Conservation (phyloP, 129 eudicot genomes). For the Escallonia herrerae region DNA sequence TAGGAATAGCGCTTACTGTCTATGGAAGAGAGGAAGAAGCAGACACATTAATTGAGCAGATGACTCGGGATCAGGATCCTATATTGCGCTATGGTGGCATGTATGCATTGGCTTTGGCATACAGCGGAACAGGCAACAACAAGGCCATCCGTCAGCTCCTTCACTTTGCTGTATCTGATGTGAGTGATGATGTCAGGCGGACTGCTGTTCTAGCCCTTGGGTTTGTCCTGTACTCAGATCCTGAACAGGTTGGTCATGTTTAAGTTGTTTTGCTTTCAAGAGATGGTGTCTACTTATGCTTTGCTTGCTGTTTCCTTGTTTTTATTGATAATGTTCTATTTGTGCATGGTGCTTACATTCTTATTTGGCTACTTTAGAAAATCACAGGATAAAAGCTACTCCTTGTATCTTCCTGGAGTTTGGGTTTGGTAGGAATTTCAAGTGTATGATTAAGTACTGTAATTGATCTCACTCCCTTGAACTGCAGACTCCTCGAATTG, state of each 20-base stretch:
- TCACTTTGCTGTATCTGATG: conserved; percentile 98
- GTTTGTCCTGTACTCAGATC: conserved; percentile 89
- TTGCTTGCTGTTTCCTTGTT: background rate
- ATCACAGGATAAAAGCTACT: too few relatives aligned
- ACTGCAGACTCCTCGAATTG: conserved; percentile 79
- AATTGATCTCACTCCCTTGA: conserved; percentile 1
- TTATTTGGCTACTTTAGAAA: too few relatives aligned
- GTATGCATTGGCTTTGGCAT: conserved; percentile 97
- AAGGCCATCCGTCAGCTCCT: conserved; percentile 92
- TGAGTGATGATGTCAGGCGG: conserved; percentile 94
- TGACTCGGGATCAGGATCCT: conserved; percentile 99
- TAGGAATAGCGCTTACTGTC: conserved; percentile 96
- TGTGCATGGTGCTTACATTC: too few relatives aligned
- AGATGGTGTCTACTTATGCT: background rate
- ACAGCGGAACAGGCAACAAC: conserved; percentile 87
- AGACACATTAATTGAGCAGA: conserved; percentile 81
- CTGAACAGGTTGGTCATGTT: conserved; percentile 74
- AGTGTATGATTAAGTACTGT: too few relatives aligned
- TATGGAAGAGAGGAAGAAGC: conserved; percentile 99
- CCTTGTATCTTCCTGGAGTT: too few relatives aligned
- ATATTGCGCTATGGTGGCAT: conserved; percentile 92
- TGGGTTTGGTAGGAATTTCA: too few relatives aligned
- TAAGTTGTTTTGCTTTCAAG: background rate
- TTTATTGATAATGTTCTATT: background rate
- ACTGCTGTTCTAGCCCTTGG: conserved; percentile 98